Percentiles rank a stretch among this genome's conserved stretches.
Evolutionary conservation across 106 monocot genomes (phyloP).

Genomic region (Iris macrosiphon): DNA sequence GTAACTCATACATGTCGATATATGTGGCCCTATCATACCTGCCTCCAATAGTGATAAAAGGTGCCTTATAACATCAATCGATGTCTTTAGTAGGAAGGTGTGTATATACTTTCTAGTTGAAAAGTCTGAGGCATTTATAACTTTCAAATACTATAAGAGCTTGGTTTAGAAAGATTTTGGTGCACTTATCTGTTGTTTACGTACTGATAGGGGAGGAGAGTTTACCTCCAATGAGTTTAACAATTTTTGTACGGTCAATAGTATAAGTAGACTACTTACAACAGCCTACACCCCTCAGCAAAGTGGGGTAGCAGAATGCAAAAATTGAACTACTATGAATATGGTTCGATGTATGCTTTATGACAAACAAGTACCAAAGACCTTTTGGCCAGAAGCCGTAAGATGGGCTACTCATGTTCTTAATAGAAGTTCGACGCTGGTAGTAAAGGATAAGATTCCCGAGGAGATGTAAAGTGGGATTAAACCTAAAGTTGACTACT

Average conservation of each 20-base stretch:
- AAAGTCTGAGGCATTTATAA: background rate
- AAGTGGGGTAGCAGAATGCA: background rate
- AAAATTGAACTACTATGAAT: background rate
- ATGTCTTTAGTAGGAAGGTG: background rate
- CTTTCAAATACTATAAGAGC: background rate
- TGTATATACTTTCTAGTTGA: background rate
- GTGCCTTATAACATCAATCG: background rate
- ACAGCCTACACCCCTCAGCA: background rate
- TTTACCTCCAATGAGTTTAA: background rate
- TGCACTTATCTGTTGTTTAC: background rate
- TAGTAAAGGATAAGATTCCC: background rate
- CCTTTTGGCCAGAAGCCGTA: background rate
- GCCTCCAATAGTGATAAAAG: background rate
- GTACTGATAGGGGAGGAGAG: background rate
- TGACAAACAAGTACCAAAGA: background rate
- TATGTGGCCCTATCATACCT: background rate
- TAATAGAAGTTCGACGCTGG: background rate
- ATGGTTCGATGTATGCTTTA: background rate
- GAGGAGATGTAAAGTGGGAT: background rate
- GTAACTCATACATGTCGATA: background rate
- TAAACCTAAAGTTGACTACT: conserved; percentile 1
- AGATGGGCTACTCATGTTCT: background rate
- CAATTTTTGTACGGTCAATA: background rate
- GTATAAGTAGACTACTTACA: too few species aligned
- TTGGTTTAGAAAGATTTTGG: background rate